These are phyloP conservation scores for Globisporangium lucens DNA, from an alignment of 352 stramenopile species.

Conservation along the genomic window DNA sequence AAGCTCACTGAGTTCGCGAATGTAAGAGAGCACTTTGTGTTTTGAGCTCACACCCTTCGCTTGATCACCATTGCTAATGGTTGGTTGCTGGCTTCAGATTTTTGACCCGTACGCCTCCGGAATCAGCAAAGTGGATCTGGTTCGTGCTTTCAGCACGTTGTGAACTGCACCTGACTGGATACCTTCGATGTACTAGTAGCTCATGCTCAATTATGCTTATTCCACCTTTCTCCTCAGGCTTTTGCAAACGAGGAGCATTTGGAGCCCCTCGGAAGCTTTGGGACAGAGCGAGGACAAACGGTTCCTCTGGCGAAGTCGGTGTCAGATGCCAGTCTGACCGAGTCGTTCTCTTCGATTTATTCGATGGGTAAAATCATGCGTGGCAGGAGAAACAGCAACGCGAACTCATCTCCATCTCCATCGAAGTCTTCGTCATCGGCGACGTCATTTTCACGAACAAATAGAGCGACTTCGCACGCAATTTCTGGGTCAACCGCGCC, in stretches of 20 bases:
- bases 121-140: conserved; percentile 69
- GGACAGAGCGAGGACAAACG: conserved; percentile 63
- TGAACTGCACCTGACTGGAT: too few species aligned
- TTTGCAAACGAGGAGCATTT: conserved; percentile 81
- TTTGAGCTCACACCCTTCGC: not conserved
- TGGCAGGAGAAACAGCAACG: conserved; percentile 44
- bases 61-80: not conserved
- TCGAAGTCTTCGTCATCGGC: conserved; percentile 24
- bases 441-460: conserved; percentile 17
- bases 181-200: too few species aligned
- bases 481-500: not conserved
- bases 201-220: not conserved
- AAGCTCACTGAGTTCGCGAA: conserved; percentile 64
- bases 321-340: conserved; percentile 48
- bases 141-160: conserved; percentile 16
- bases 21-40: conserved; percentile 23
- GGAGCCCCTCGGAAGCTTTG: conserved; percentile 74
- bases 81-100: conserved; percentile 37
- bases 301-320: conserved; percentile 58
- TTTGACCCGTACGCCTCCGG: conserved; percentile 75
- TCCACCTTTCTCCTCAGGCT: conserved; percentile 28
- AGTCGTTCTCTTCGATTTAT: conserved; percentile 56
- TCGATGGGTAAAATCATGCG: conserved; percentile 71
- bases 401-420: conserved; percentile 32
- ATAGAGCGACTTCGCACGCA: not conserved